phyloP scores from a whole-genome alignment of 2,329 filamentous ascomycete species.

The Fusarium tuaranense region DNA sequence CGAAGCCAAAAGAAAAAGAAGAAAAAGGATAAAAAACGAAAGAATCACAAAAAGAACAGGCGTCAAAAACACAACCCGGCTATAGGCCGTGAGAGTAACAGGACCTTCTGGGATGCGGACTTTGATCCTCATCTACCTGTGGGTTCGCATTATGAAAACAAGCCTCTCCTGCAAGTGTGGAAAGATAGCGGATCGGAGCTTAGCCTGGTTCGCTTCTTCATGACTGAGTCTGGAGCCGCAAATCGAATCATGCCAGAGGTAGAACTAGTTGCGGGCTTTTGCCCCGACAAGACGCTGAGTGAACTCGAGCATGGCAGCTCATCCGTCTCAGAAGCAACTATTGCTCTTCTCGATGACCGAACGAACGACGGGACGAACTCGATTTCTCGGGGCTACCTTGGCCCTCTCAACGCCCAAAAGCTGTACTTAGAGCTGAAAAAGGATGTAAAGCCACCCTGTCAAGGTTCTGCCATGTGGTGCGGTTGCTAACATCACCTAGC shows the following conservation, averaged over 20 bases:
- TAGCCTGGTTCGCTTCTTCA: neutral
- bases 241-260: neutral
- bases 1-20: neutral
- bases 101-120: neutral
- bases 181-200: neutral
- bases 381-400: neutral
- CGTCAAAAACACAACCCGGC: neutral
- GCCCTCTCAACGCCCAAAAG: neutral
- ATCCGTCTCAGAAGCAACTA: neutral
- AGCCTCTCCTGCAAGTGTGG: neutral
- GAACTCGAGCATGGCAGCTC: neutral
- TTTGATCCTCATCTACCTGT: neutral
- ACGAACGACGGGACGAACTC: neutral
- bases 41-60: neutral
- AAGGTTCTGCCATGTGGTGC: neutral
- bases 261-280: neutral
- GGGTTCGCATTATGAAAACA: neutral
- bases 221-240: neutral
- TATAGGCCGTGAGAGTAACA: neutral
- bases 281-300: neutral
- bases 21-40: neutral
- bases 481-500: neutral
- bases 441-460: neutral
- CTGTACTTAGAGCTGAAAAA: neutral
- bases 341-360: neutral